Percentiles rank a stretch among this genome's conserved stretches.
phyloP scores from a whole-genome alignment of 2,329 filamentous ascomycete species.

The Aspergillus tanneri region DNA sequence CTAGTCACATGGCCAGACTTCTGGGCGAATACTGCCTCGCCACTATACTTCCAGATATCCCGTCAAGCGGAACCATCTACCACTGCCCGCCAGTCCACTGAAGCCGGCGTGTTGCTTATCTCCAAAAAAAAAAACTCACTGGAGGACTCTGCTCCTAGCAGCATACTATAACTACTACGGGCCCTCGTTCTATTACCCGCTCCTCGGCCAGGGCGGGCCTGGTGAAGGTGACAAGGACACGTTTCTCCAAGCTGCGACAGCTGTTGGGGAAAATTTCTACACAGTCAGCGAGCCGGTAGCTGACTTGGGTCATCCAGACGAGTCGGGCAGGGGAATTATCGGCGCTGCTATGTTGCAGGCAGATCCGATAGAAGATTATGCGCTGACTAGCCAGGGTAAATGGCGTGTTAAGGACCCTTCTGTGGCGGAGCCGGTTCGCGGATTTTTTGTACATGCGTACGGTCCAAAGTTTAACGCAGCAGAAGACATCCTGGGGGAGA shows the following conservation, averaged over 20 bases:
- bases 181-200: constrained; percentile 28
- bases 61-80: constrained; percentile 33
- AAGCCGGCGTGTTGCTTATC: constrained; percentile 34
- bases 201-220: constrained; percentile 32
- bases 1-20: constrained; percentile 60
- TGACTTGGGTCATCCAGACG: constrained; percentile 20
- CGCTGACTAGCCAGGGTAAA: constrained; percentile 20
- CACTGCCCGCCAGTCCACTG: constrained; percentile 33
- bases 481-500: constrained; percentile 25
- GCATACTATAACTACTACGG: constrained; percentile 38
- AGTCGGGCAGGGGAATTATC: constrained; percentile 11
- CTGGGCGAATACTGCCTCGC: constrained; percentile 39
- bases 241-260: constrained; percentile 28
- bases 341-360: constrained; percentile 20
- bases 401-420: constrained; percentile 22
- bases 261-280: constrained; percentile 24
- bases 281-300: constrained; percentile 24
- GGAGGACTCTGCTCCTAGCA: constrained; percentile 31
- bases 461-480: constrained; percentile 33
- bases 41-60: constrained; percentile 43
- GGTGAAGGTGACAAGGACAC: constrained; percentile 33
- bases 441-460: constrained; percentile 35
- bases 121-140: constrained; percentile 37
- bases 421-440: constrained; percentile 20
- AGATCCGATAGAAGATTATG: constrained; percentile 33